These are phyloP conservation scores for Epichloe hybrida DNA, from an alignment of 2,329 filamentous ascomycete genomes.

Conservation along the genomic window DNA sequence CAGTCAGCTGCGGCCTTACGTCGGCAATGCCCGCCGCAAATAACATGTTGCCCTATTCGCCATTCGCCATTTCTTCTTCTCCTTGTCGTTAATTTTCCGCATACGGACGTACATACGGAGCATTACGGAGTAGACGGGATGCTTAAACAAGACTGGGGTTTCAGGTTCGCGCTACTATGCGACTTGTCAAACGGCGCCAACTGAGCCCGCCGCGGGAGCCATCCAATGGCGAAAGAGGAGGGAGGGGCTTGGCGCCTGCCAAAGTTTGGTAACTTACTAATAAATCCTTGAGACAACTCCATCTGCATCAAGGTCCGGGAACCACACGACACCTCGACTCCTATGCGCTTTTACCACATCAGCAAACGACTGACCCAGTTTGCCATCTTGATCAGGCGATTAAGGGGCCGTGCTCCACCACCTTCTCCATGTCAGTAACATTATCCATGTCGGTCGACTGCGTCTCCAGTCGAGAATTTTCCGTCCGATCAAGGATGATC, in stretches of 20 bases:
- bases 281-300: background rate
- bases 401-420: background rate
- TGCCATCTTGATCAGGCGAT: background rate
- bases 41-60: background rate
- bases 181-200: background rate
- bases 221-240: background rate
- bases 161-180: background rate
- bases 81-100: background rate
- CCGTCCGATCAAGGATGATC: background rate
- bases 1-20: background rate
- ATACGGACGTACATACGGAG: no score
- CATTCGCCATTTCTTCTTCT: background rate
- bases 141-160: background rate
- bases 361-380: background rate
- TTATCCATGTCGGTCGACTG: background rate
- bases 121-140: background rate
- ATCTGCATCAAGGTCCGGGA: background rate
- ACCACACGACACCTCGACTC: background rate
- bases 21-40: background rate
- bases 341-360: background rate
- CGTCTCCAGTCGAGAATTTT: background rate
- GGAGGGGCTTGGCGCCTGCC: background rate
- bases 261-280: background rate
- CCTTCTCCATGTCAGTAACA: background rate
- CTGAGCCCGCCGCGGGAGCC: background rate